Percentiles rank a stretch among this genome's conserved stretches.
These are phyloP conservation scores for Xerophyta viscosa DNA, from an alignment of 106 monocot species.

Conservation along the genomic window DNA sequence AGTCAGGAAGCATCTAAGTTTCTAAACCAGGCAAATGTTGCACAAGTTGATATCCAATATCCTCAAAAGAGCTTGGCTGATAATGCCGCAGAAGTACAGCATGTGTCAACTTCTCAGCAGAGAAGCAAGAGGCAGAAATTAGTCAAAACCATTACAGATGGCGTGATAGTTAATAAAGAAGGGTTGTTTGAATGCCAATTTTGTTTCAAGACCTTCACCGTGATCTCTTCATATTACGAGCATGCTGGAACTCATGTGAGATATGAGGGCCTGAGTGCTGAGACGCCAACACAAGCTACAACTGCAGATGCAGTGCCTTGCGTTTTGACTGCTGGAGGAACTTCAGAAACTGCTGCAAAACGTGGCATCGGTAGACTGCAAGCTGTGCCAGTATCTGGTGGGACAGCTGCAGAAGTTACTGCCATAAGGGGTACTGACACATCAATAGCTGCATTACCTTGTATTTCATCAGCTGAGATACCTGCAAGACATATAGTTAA, in stretches of 20 bases:
- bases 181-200: slow-evolving; percentile 60
- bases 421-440: neutral
- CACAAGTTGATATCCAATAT: slow-evolving; percentile 7
- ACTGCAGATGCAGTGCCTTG: slow-evolving; percentile 3
- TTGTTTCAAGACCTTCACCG: slow-evolving; percentile 50
- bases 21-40: slow-evolving; percentile 6
- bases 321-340: slow-evolving; percentile 3
- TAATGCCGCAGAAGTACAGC: slow-evolving; percentile 18
- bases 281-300: slow-evolving; percentile 10
- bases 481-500: slow-evolving; percentile 7
- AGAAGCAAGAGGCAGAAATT: slow-evolving; percentile 40
- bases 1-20: slow-evolving; percentile 6
- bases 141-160: slow-evolving; percentile 30
- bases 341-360: neutral
- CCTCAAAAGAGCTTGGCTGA: slow-evolving; percentile 29
- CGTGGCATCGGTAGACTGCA: too few species aligned
- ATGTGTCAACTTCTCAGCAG: slow-evolving; percentile 19
- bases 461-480: slow-evolving; percentile 5
- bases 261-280: slow-evolving; percentile 33
- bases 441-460: neutral
- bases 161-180: slow-evolving; percentile 53
- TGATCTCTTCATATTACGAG: slow-evolving; percentile 37
- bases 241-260: slow-evolving; percentile 56
- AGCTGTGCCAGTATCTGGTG: too few species aligned
- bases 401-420: too few species aligned